phyloP scores from a whole-genome alignment of 306 rosid genomes.

The Casuarina equisetifolia region DNA sequence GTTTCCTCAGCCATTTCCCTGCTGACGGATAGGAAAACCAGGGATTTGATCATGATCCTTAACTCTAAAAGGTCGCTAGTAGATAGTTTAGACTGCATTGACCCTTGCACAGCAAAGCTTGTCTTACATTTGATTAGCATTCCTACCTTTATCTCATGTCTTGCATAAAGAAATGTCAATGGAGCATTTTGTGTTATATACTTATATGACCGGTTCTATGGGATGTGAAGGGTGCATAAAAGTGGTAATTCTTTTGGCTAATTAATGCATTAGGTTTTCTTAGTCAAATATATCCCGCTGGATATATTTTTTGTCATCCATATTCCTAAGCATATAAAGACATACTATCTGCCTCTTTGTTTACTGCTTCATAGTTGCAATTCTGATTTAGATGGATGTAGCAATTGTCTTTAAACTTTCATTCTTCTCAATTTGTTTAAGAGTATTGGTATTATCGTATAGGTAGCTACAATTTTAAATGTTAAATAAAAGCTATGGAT shows the following conservation, averaged over 20 bases:
- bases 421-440: neutral
- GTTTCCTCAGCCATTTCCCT: conserved; percentile 76
- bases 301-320: neutral
- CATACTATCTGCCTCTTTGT: neutral
- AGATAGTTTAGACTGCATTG: conserved; percentile 13
- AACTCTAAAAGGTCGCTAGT: conserved; percentile 76
- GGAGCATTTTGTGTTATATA: conserved; percentile 12
- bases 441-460: neutral
- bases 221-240: neutral
- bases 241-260: neutral
- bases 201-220: neutral
- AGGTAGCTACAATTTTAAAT: conserved; percentile 1
- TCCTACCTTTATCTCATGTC: neutral
- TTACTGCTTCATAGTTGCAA: neutral
- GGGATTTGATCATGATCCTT: conserved; percentile 90
- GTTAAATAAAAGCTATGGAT: neutral
- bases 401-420: neutral
- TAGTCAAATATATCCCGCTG: neutral
- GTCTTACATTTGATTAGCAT: conserved; percentile 5
- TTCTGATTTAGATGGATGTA: neutral
- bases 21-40: conserved; percentile 77
- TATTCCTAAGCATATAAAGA: neutral
- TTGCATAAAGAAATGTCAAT: conserved; percentile 5
- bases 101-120: neutral
- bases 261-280: neutral